Percentiles rank a stretch among this genome's conserved stretches.
phyloP scores from a whole-genome alignment of 2,329 filamentous ascomycete species.

The Trichophaea hybrida region DNA sequence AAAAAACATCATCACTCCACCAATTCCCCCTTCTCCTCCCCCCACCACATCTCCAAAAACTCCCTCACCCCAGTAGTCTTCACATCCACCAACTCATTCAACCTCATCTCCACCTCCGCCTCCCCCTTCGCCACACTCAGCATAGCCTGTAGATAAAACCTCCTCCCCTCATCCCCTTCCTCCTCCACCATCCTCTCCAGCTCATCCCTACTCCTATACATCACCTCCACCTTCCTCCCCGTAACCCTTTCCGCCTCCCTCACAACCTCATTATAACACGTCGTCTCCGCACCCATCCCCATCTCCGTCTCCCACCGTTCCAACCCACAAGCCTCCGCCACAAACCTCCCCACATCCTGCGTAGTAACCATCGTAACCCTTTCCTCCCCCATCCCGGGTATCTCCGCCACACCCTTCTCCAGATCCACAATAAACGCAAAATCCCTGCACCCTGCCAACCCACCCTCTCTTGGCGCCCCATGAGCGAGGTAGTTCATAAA shows the following conservation, averaged over 20 bases:
- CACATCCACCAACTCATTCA: constrained; percentile 4
- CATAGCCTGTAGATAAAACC: neutral
- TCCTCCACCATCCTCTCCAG: neutral
- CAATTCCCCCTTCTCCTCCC: neutral
- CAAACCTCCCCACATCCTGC: constrained; percentile 4
- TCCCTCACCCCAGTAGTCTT: neutral
- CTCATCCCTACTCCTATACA: constrained; percentile 2
- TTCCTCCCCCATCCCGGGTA: constrained; percentile 8
- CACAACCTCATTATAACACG: constrained; percentile 6
- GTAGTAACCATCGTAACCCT: neutral
- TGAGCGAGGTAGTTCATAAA: constrained; percentile 10
- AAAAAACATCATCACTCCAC: neutral
- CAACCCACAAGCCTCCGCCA: constrained; percentile 2
- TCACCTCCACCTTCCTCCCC: constrained; percentile 6
- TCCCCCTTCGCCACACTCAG: constrained; percentile 1
- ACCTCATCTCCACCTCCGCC: constrained; percentile 1
- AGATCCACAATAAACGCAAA: constrained; percentile 8
- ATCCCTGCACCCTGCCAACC: neutral
- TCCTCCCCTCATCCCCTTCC: neutral
- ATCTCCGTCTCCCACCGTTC: constrained; percentile 8
- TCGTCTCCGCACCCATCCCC: constrained; percentile 1
- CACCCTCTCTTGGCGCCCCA: neutral
- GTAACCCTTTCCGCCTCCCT: constrained; percentile 5
- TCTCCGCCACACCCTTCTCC: neutral
- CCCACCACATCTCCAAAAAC: constrained; percentile 11